Percentiles rank a stretch among this genome's conserved stretches.
Conservation (phyloP, 768 basidiomycete genomes). For the Epithele typhae region DNA sequence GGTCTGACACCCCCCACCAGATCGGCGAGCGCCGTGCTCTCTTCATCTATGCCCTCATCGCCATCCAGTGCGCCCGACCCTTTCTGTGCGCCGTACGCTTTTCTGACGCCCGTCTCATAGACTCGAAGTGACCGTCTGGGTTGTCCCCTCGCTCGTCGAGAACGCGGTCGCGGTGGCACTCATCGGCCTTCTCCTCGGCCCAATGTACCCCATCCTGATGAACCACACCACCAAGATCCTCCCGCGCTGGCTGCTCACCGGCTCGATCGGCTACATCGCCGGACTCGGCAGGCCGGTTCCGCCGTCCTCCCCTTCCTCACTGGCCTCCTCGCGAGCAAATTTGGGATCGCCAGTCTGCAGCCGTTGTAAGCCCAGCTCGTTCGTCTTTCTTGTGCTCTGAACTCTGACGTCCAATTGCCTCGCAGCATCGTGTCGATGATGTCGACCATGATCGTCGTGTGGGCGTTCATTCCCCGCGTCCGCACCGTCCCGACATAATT, state of each 20-base stretch:
- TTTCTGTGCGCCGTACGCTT: not conserved
- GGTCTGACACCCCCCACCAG: constrained; percentile 3
- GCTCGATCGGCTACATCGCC: constrained; percentile 39
- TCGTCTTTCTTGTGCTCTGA: not conserved
- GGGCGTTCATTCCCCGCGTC: constrained; percentile 44
- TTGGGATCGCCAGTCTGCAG: constrained; percentile 57
- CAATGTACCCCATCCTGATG: constrained; percentile 56
- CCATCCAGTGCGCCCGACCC: constrained; percentile 18
- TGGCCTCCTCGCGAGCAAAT: constrained; percentile 58
- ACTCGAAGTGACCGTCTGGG: constrained; percentile 40
- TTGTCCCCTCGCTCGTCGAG: constrained; percentile 44
- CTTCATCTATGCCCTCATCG: constrained; percentile 23
- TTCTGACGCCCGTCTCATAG: not conserved
- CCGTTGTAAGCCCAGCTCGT: constrained; percentile 45
- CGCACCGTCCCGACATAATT: constrained; percentile 11
- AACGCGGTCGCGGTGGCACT: constrained; percentile 43
- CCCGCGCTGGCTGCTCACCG: constrained; percentile 64
- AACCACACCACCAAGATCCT: constrained; percentile 65
- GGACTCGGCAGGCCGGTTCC: constrained; percentile 63
- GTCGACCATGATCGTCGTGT: constrained; percentile 51
- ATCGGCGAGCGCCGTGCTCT: constrained; percentile 25
- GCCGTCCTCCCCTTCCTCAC: constrained; percentile 72
- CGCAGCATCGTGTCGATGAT: constrained; percentile 57
- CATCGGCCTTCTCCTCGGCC: constrained; percentile 39
- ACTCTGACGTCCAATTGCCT: not conserved